A percentile compares a stretch with the other conserved stretches of the same genome.
Conservation (phyloP, 108 stramenopile species). For the Tribonema minus region DNA sequence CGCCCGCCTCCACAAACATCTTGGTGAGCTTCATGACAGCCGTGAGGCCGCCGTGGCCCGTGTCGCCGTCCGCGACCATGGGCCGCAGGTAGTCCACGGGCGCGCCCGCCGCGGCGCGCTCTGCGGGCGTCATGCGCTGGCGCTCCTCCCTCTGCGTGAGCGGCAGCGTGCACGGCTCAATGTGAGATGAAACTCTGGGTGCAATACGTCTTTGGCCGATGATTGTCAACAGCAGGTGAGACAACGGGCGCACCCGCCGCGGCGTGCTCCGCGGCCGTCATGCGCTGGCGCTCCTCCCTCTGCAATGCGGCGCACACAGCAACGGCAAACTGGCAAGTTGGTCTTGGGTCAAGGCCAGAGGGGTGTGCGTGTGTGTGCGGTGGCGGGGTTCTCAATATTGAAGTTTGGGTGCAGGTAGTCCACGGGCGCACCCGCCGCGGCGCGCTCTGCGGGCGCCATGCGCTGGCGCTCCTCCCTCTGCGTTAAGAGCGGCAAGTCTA, state of each 20-base stretch:
- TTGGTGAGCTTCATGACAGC: conserved; percentile 94
- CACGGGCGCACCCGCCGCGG: conserved; percentile 59
- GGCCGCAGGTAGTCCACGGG: conserved; percentile 85
- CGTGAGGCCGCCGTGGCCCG: conserved; percentile 73
- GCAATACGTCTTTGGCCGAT: too few relatives aligned
- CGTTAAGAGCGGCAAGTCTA: too few relatives aligned
- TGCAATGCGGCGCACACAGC: too few relatives aligned
- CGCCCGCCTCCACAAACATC: conserved; percentile 88
- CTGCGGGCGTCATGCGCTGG: conserved; percentile 58
- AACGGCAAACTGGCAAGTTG: too few relatives aligned
- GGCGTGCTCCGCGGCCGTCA: conserved; percentile 56
- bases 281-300: conserved; percentile 66
- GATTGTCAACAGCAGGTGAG: conserved; percentile 81
- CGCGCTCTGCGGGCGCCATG: conserved; percentile 56
- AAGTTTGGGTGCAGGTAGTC: too few relatives aligned
- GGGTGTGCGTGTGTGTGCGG: too few relatives aligned
- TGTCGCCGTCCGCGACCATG: conserved; percentile 90
- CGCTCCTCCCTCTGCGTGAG: conserved; percentile 62
- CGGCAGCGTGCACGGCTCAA: too few relatives aligned
- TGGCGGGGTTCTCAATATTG: too few relatives aligned
- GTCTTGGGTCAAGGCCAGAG: too few relatives aligned
- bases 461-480: conserved; percentile 67
- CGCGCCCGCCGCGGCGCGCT: conserved; percentile 45
- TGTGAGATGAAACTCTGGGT: too few relatives aligned
- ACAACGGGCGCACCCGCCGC: conserved; percentile 67